Conservation (phyloP, 257 asterid species). For the Leonotis leonurus region DNA sequence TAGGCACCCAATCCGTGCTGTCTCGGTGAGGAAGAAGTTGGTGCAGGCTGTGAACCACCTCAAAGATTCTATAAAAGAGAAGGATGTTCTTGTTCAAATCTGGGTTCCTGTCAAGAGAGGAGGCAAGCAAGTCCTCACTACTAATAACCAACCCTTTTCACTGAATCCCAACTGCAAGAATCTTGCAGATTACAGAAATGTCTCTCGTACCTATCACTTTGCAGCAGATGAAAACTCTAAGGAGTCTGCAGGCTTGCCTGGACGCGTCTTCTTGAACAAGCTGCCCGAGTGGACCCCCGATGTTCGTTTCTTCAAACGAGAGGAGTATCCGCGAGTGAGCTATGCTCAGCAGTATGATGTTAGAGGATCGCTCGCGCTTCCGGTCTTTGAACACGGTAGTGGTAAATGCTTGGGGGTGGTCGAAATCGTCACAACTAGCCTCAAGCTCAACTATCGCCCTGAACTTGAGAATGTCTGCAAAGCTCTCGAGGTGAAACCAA, state of each 20-base stretch:
- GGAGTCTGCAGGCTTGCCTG: conserved; percentile 54
- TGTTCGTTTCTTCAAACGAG: conserved; percentile 54
- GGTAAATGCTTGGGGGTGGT: conserved; percentile 75
- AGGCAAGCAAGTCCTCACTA: conserved; percentile 53
- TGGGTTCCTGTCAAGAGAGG: conserved; percentile 67
- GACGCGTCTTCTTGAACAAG: conserved; percentile 69
- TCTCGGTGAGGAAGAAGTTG: conserved; percentile 37
- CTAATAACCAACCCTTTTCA: conserved; percentile 54
- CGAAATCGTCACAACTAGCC: conserved; percentile 61
- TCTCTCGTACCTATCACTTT: conserved; percentile 43
- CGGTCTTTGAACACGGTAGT: conserved; percentile 59
- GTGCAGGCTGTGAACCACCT: conserved; percentile 54
- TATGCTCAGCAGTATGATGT: conserved; percentile 48
- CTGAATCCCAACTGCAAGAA: conserved; percentile 39
- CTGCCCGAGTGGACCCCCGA: conserved; percentile 82
- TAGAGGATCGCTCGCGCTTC: conserved; percentile 70
- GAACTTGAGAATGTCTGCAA: conserved; percentile 57
- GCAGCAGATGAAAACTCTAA: conserved; percentile 50
- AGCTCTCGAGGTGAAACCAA: conserved; percentile 87
- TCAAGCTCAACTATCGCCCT: conserved; percentile 42
- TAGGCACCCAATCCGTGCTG: conserved; percentile 28
- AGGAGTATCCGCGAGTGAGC: conserved; percentile 57
- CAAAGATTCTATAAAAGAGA: conserved; percentile 36
- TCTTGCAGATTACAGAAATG: conserved; percentile 48
- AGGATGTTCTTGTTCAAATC: conserved; percentile 57